Base-by-base conservation (phyloP, 805 yeast genomes). In the Clavispora vitiphila region DNA sequence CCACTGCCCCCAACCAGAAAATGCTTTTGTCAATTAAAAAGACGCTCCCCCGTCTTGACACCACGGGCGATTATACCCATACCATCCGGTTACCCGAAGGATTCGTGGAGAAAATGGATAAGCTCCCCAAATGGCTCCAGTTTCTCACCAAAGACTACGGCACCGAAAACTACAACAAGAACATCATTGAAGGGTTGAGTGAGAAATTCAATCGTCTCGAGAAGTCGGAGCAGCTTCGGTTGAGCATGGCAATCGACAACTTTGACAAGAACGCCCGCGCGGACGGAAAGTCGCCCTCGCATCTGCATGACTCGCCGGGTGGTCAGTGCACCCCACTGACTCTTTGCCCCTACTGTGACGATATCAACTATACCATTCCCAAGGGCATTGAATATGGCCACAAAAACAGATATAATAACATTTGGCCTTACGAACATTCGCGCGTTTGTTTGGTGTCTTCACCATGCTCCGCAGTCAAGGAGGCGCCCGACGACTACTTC, bases 391-490 rank as follows among this genome's bases (percentile, higher is more conserved):
- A 88, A 60, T 71, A 80, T 34, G 91, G 95, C 20, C 61, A 74
- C 40, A 89, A 89, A 56, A 88, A 90, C 61, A 66, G 98, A 45
- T 90, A 90, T 67, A 84, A 86, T 54, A 95, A 90, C 59, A 86
- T 90, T 34, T 83, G 85, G 55, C 89, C 96, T 4, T 90, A 78
- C 61, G 95, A 86, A 56, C 91, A 86, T 54, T 77, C 95, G 4
- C 70, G 96, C 43, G 96, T 91, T 10, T 77, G 76, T 44, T 65
- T 86, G 24, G 49, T 49, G 23, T 48, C 49, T 20, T 48, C 56
- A 5, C 58, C 57, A 6, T 40, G 46, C 18, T n/a, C 46, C 2
- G 29, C 27, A 10, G 47, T 27, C 32, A 35, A 48, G 10, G 54
- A 50, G 10, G 45, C 41, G 2, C 44, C 42, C 14, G 71, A 67